Percentiles rank a stretch among this genome's conserved stretches.
Evolutionary conservation across 106 monocot genomes (phyloP).

Genomic region (Dendrobium nobile): DNA sequence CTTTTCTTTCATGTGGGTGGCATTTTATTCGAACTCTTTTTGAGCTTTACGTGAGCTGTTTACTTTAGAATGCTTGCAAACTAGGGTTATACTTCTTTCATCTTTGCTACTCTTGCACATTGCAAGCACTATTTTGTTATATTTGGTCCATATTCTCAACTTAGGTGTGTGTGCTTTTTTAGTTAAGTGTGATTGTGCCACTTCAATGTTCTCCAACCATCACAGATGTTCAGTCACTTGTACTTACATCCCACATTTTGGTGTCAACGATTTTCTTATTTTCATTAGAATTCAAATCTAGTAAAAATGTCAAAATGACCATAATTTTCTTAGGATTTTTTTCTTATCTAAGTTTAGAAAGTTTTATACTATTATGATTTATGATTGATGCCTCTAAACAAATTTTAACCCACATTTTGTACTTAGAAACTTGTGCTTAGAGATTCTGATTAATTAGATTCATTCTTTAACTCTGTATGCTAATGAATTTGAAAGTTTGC

Average conservation of each 20-base stretch:
- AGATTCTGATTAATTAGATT: neutral
- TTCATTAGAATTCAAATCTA: neutral
- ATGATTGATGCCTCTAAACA: neutral
- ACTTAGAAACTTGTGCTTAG: neutral
- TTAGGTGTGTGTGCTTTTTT: neutral
- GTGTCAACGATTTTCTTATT: neutral
- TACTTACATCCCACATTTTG: neutral
- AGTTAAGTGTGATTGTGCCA: neutral
- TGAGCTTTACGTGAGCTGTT: no score
- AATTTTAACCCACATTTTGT: neutral
- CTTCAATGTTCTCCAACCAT: neutral
- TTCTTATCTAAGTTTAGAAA: neutral
- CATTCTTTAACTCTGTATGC: neutral
- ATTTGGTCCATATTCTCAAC: neutral
- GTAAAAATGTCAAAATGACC: neutral
- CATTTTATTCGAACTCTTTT: no score
- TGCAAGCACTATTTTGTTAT: neutral
- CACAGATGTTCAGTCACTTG: neutral
- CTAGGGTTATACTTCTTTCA: neutral
- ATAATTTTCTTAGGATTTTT: neutral
- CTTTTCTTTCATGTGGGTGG: no score
- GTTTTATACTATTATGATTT: neutral
- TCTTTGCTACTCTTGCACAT: neutral
- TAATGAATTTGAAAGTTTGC: neutral
- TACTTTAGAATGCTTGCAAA: no score